Evolutionary conservation across 2,329 filamentous ascomycete genomes (phyloP), one percentile per base, ranked within the genome.

Genomic region (Grosmannia clavigera): DNA sequence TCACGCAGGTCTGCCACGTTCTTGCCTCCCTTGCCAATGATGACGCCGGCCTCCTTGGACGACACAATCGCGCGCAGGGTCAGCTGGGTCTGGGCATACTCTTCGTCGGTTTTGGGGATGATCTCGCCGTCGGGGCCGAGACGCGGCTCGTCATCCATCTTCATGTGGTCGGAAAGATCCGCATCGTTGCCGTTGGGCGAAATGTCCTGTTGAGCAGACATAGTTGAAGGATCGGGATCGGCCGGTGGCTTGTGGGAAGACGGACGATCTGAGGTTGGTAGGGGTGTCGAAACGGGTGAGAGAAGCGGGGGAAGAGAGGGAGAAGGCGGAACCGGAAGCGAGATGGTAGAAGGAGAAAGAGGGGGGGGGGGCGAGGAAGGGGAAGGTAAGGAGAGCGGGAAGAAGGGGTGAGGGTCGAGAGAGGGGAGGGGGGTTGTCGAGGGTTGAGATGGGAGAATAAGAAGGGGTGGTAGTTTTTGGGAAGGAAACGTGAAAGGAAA

Each of bases 21-120:
- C 81, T 97, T 96, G 71, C 94, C 94, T 61, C 87, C 91, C 78
- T 99, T 99, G 74, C 94, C 94, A 74, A 99, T 99, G 74, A 99
- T 97, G 69, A 99, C 91, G 70, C 94, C 94, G 62, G 94, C 94
- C 76, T 99, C 94, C 78, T 97, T 97, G 73, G 94, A 96, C 40
- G 94, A 96, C 66, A 99, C 94, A 72, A 99, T 96, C 68, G 94
- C 94, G 72, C 94, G 89, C 65, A 99, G 84, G 63, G 94, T 99
- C 69, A 99, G 81, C 75, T 95, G 89, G 58, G 92, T 85, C 72
- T 91, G 84, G 58, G 90, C 91, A 71, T 99, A 99, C 75, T 99
- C 94, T 72, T 97, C 92, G 68, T 99, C 94, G 61, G 92, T 95
- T 78, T 92, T 94, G 68, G 90, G 92, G 62, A 83, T 82, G 64